Conservation (phyloP, 305 asterid species). For the Fraxinus floribunda region DNA sequence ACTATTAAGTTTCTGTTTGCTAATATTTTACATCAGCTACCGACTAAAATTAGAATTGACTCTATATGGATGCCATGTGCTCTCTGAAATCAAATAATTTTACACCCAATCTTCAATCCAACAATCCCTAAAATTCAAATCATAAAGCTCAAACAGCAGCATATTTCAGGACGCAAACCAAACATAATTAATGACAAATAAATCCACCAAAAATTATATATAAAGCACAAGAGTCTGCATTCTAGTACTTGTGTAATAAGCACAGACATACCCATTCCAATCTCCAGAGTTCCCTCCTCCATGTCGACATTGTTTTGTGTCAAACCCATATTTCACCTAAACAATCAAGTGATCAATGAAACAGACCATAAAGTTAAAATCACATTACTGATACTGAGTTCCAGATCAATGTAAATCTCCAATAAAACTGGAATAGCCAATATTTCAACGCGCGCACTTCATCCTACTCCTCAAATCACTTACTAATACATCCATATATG, state of each 20-base stretch:
- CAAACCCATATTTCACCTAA: conserved; percentile 53
- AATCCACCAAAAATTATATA: conserved; percentile 1
- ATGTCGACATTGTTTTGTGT: conserved; percentile 58
- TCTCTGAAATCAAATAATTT: neutral
- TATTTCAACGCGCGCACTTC: neutral
- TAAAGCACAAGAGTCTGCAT: conserved; percentile 17
- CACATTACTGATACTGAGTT: conserved; percentile 24
- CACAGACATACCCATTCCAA: conserved; percentile 81
- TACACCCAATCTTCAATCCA: neutral
- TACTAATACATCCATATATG: neutral
- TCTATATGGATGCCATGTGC: neutral
- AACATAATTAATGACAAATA: neutral
- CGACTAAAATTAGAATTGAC: neutral
- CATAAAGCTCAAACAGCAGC: neutral
- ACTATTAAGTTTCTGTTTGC: neutral
- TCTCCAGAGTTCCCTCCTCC: conserved; percentile 93
- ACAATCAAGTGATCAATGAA: conserved; percentile 1
- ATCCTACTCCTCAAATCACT: conserved; percentile 2
- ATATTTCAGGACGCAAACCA: neutral
- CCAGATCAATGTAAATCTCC: conserved; percentile 11
- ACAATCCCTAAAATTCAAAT: conserved; percentile 7
- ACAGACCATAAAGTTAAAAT: neutral
- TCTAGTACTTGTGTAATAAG: neutral
- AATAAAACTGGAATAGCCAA: neutral
- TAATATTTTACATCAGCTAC: neutral